phyloP scores from a whole-genome alignment of 306 rosid genomes.

The Prinsepia uniflora region DNA sequence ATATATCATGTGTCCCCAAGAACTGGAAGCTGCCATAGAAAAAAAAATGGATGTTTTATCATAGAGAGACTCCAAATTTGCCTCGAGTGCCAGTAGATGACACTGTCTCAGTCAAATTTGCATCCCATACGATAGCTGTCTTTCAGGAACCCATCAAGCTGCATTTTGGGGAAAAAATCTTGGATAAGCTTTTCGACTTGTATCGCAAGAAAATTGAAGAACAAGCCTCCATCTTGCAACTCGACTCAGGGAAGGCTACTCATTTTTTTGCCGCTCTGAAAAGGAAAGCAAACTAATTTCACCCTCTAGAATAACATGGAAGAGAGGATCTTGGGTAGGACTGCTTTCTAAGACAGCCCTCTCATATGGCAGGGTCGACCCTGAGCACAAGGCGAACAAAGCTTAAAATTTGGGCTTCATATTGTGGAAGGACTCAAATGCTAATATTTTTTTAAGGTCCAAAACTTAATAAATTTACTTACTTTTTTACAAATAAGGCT shows the following conservation, averaged over 20 bases:
- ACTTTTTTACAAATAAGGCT: no score
- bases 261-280: no score
- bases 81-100: not conserved
- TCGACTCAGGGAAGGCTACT: not conserved
- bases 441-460: no score
- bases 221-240: not conserved
- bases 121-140: not conserved
- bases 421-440: no score
- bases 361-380: no score
- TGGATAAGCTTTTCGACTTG: not conserved
- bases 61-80: conserved; percentile 1
- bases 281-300: no score
- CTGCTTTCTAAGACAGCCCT: no score
- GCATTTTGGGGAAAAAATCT: not conserved
- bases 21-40: not conserved
- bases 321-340: no score
- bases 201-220: not conserved
- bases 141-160: not conserved
- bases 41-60: conserved; percentile 3
- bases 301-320: no score
- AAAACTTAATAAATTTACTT: no score
- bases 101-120: not conserved
- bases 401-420: no score
- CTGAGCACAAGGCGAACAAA: no score
- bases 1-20: not conserved